These are phyloP conservation scores for Penstemon davidsonii DNA, from an alignment of 257 asterid species.

Conservation along the genomic window DNA sequence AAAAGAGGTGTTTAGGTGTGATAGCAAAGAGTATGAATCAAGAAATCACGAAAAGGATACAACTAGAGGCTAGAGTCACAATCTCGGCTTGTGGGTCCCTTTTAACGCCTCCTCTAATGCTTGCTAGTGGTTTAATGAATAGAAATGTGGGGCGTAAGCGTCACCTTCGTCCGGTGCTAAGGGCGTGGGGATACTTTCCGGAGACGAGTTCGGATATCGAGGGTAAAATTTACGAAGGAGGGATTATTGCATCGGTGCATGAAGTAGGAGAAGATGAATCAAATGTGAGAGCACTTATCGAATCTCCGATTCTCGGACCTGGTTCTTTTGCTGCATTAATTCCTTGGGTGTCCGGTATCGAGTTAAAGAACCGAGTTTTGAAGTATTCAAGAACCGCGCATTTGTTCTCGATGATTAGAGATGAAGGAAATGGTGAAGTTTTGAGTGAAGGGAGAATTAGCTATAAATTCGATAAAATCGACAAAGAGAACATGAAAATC, in stretches of 20 bases:
- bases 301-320: conserved; percentile 62
- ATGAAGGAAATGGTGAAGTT: conserved; percentile 56
- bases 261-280: conserved; percentile 41
- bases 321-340: conserved; percentile 59
- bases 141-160: conserved; percentile 72
- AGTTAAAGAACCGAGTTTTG: conserved; percentile 40
- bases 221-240: conserved; percentile 72
- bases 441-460: conserved; percentile 47
- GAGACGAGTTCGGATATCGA: conserved; percentile 38
- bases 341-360: conserved; percentile 70
- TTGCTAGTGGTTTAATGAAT: conserved; percentile 71
- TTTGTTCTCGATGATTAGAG: conserved; percentile 64
- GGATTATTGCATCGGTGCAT: conserved; percentile 76
- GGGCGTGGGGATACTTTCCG: conserved; percentile 96
- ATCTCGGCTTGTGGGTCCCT: conserved; percentile 90
- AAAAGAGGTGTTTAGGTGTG: conserved; percentile 63
- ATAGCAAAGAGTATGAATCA: conserved; percentile 40
- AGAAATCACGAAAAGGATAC: conserved; percentile 37
- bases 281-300: conserved; percentile 51
- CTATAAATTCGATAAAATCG: conserved; percentile 36
- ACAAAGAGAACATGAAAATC: conserved; percentile 53
- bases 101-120: conserved; percentile 73
- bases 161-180: conserved; percentile 78
- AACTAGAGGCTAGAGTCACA: conserved; percentile 61
- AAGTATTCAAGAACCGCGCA: conserved; percentile 70